Evolutionary conservation across 768 basidiomycete genomes (phyloP).

Genomic region (Boletus sp.): DNA sequence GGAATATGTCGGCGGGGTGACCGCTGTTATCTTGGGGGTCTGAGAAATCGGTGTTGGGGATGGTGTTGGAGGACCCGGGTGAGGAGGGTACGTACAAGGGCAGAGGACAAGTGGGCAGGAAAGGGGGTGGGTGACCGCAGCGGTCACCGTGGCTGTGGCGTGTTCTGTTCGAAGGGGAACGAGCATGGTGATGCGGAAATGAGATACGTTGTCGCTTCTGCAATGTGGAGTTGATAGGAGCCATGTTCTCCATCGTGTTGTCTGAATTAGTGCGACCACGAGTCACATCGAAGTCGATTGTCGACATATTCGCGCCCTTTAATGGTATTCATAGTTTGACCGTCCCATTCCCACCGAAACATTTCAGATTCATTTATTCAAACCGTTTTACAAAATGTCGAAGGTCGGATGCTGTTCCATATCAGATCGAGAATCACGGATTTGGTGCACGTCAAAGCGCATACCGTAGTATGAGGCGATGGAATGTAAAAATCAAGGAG

Average conservation of each 20-base stretch:
- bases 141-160: slow-evolving; percentile 75
- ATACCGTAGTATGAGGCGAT: neutral
- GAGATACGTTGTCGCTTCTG: slow-evolving; percentile 64
- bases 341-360: neutral
- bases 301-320: neutral
- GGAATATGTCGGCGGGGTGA: slow-evolving; percentile 56
- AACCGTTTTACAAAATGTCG: neutral
- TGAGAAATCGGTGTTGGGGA: slow-evolving; percentile 80
- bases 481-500: neutral
- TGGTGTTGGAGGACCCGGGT: slow-evolving; percentile 49
- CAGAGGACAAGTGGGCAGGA: slow-evolving; percentile 57
- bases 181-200: slow-evolving; percentile 59
- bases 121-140: slow-evolving; percentile 74
- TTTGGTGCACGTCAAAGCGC: neutral
- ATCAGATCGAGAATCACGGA: neutral
- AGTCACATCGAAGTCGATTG: neutral
- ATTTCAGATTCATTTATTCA: neutral
- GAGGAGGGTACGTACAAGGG: slow-evolving; percentile 35
- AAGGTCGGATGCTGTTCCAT: neutral
- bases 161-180: slow-evolving; percentile 74
- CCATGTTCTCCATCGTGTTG: neutral
- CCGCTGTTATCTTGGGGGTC: slow-evolving; percentile 75
- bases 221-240: slow-evolving; percentile 42
- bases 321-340: neutral
- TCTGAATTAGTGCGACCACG: neutral